A percentile compares a stretch with the other conserved stretches of the same genome.
Evolutionary conservation across 108 stramenopile genomes (phyloP).

Genomic region (Pseudonitzschia pungens): DNA sequence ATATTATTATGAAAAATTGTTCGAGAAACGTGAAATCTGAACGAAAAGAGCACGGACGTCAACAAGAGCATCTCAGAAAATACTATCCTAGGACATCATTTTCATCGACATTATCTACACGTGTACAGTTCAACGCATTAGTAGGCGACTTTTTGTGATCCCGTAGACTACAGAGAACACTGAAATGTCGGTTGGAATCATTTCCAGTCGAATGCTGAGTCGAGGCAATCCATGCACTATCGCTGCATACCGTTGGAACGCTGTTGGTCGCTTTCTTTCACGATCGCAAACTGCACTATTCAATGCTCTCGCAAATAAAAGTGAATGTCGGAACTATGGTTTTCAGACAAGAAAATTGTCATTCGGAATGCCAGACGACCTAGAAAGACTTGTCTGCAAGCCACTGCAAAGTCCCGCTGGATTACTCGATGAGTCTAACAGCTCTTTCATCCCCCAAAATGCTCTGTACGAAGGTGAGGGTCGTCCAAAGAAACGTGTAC

Average conservation of each 20-base stretch:
- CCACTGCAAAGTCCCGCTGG: conserved; percentile 46
- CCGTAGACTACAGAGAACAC: no score
- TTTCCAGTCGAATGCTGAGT: neutral
- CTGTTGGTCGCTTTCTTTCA: neutral
- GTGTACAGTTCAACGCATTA: no score
- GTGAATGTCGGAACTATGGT: neutral
- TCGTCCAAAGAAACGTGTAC: conserved; percentile 38
- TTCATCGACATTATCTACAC: no score
- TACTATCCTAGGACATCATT: no score
- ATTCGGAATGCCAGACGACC: conserved; percentile 7
- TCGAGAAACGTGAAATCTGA: no score
- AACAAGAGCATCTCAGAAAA: no score
- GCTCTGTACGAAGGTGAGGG: conserved; percentile 50
- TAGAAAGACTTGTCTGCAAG: conserved; percentile 34
- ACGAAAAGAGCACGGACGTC: no score
- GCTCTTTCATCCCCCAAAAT: conserved; percentile 59
- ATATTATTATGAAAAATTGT: no score
- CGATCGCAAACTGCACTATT: neutral
- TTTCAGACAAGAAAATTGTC: neutral
- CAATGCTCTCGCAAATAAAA: neutral
- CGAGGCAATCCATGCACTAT: neutral
- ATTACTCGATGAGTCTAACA: conserved; percentile 27
- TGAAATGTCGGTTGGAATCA: neutral
- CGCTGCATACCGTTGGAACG: neutral
- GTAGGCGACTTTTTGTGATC: no score